These are phyloP conservation scores for Theobroma grandiflorum DNA, from an alignment of 441 rosid species.

Conservation along the genomic window DNA sequence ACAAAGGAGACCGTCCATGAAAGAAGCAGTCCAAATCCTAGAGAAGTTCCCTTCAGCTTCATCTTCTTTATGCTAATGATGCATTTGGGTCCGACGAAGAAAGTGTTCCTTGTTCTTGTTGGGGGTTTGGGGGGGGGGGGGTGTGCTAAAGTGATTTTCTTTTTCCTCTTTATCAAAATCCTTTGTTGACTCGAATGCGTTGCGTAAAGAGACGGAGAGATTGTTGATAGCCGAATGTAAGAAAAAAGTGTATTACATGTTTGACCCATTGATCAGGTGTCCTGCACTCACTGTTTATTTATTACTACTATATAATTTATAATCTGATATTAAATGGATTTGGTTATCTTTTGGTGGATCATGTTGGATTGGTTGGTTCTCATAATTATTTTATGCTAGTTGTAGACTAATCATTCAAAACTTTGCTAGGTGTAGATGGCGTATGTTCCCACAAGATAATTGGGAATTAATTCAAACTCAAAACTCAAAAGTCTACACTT, in stretches of 20 bases:
- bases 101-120: neutral
- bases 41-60: constrained; percentile 54
- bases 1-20: constrained; percentile 85
- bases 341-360: neutral
- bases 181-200: constrained; percentile 5
- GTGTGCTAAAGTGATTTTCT: neutral
- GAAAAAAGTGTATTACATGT: neutral
- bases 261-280: neutral
- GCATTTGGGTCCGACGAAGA: constrained; percentile 39
- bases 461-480: too few relatives aligned
- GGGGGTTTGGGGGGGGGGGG: neutral
- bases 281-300: neutral
- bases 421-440: neutral
- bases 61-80: constrained; percentile 16
- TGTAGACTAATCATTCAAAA: neutral
- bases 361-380: neutral
- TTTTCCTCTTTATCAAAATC: neutral
- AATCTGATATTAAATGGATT: neutral
- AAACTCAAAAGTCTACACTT: too few relatives aligned
- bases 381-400: neutral
- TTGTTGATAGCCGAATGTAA: neutral
- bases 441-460: neutral
- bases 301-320: neutral
- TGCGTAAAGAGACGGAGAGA: neutral
- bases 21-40: constrained; percentile 66